Base-by-base conservation (phyloP, 768 basidiomycete species). In the Boletus subparvulus region DNA sequence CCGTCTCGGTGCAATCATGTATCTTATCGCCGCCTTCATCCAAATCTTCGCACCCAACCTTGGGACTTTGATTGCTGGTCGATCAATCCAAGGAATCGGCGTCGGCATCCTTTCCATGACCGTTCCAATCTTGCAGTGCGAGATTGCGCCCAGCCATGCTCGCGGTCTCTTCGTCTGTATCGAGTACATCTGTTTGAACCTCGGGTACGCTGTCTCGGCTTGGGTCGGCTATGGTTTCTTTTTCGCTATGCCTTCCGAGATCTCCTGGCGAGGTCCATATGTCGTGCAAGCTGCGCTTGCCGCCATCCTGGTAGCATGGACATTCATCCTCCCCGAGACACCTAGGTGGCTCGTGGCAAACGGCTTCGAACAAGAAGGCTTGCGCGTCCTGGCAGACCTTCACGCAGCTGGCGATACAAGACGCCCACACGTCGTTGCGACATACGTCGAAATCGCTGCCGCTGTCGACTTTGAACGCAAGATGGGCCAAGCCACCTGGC, bases 221-320 rank as follows among this genome's bases (percentile, higher is more conserved):
- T 78, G 79, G 80, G 74, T 78, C 47, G 78, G 80, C 35, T 81
- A 76, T 57, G 76, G 65, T 10, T 83, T 82, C 69, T 83, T 77
- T 62, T 76, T 79, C 47, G 74, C 75, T 56, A 69, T 69, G 24
- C 75, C 76, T 16, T 75, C 70, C 5, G 78, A 80, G 63, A 76
- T 78, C 54, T 77, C 80, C 13, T 85, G 84, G 82, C 73, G 80
- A 43, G 81, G 83, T 40, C 80, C 82, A 2, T 83, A 81, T 64
- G 73, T 79, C 57, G 69, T 84, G 9, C 83, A 85, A 65, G 77
- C 78, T 26, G 77, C 73, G 41, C 76, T 83, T 19, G 80, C 81
- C 2, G 52, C 73, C 16, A 60, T 85, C 37, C 75, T 85, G 19
- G 67, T 78, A 45, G 56, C 69, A 33, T 79, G 78, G 74, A 79